Evolutionary conservation across 441 rosid species (phyloP).

Genomic region (Macaranga tanarius): DNA sequence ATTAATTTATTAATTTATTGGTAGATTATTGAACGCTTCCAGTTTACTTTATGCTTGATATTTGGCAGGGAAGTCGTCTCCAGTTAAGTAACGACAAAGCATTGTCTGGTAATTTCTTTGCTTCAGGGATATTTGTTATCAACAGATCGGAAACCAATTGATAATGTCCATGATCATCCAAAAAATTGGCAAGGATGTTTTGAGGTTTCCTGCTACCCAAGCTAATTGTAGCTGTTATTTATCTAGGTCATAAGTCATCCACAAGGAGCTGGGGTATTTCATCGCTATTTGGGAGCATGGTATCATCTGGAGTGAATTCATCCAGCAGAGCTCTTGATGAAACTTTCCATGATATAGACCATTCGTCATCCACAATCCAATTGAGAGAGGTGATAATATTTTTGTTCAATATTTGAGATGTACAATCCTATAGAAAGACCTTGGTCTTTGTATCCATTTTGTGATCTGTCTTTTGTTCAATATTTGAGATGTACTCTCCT

Average conservation of each 20-base stretch:
- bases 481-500: constrained; percentile 11
- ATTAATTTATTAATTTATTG: neutral
- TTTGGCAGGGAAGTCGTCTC: constrained; percentile 10
- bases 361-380: constrained; percentile 34
- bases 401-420: no score
- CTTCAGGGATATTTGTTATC: no score
- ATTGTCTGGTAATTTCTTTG: constrained; percentile 6
- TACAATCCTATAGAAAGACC: neutral
- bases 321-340: constrained; percentile 27
- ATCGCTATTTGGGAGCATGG: constrained; percentile 43
- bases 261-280: constrained; percentile 20
- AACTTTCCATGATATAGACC: constrained; percentile 27
- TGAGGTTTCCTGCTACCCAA: neutral
- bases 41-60: neutral
- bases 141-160: no score
- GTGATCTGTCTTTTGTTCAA: constrained; percentile 3
- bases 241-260: constrained; percentile 2
- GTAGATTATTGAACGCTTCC: neutral
- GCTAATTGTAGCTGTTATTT: neutral
- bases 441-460: constrained; percentile 10
- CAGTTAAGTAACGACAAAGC: constrained; percentile 14
- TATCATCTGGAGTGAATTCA: constrained; percentile 30
- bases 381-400: constrained; percentile 42
- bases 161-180: neutral
- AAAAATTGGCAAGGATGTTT: neutral